Evolutionary conservation across 1,284 basidiomycete species (phyloP).

Genomic region (Naganishia sp.): DNA sequence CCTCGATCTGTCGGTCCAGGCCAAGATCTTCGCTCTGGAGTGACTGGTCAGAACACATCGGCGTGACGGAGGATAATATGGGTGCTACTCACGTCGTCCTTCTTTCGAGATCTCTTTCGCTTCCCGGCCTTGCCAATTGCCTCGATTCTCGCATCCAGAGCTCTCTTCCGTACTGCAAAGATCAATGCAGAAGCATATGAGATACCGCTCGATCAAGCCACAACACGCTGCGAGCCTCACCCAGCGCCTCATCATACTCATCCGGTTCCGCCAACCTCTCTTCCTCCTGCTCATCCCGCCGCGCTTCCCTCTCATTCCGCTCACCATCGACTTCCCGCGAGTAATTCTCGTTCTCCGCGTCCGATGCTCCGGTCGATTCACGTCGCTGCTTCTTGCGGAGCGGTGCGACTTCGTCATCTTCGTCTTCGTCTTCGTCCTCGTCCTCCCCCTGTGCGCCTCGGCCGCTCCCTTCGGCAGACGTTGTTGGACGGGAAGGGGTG

Average conservation of each 20-base stretch:
- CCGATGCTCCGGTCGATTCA: constrained; percentile 17
- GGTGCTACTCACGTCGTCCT: constrained; percentile 61
- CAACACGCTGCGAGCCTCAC: neutral
- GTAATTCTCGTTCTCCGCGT: neutral
- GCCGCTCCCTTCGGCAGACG: constrained; percentile 3
- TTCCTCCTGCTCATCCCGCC: constrained; percentile 11
- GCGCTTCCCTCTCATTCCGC: constrained; percentile 4
- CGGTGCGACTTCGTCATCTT: constrained; percentile 19
- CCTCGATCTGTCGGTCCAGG: constrained; percentile 87
- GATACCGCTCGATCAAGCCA: neutral
- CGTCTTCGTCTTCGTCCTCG: constrained; percentile 28
- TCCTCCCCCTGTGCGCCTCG: constrained; percentile 1
- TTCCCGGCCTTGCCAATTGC: constrained; percentile 81
- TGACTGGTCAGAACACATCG: neutral
- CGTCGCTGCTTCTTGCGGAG: constrained; percentile 23
- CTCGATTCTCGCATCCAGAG: constrained; percentile 61
- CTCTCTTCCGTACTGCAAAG: constrained; percentile 37
- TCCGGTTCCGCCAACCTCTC: constrained; percentile 21
- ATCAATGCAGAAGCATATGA: neutral
- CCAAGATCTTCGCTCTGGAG: constrained; percentile 69
- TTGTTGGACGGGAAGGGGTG: neutral
- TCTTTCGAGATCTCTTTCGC: constrained; percentile 64
- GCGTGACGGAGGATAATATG: neutral
- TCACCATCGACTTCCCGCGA: constrained; percentile 10
- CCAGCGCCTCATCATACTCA: constrained; percentile 20